phyloP scores from a whole-genome alignment of 2,329 filamentous ascomycete genomes.

The Cladophialophora psammophila region DNA sequence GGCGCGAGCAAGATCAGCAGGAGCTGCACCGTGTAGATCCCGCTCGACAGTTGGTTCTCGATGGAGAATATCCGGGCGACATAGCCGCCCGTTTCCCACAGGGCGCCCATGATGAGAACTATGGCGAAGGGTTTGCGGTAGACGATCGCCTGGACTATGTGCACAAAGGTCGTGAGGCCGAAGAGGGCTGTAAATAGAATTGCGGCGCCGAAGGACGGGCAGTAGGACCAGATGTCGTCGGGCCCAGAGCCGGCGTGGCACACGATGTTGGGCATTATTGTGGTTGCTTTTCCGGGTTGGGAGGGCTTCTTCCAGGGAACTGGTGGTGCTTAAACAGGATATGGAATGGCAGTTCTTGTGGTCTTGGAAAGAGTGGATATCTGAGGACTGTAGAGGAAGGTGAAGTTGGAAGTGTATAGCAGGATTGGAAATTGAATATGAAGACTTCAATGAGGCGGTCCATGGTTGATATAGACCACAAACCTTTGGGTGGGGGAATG shows the following conservation, averaged over 20 bases:
- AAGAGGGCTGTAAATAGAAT: constrained; percentile 49
- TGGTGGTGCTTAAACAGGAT: not conserved
- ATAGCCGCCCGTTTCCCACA: constrained; percentile 55
- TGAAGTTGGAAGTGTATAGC: not conserved
- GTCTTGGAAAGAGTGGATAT: not conserved
- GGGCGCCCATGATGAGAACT: constrained; percentile 55
- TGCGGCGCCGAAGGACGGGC: constrained; percentile 49
- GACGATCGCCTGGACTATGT: constrained; percentile 48
- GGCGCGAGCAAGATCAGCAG: constrained; percentile 56
- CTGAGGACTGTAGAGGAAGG: not conserved
- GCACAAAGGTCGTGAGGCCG: constrained; percentile 43
- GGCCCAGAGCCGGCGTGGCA: constrained; percentile 31
- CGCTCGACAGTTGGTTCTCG: constrained; percentile 25
- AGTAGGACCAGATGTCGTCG: constrained; percentile 44
- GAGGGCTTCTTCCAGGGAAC: not conserved
- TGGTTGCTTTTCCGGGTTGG: not conserved
- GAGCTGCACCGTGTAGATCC: constrained; percentile 44
- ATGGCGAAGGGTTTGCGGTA: constrained; percentile 52
- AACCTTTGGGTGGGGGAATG: not conserved
- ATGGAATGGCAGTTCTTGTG: not conserved
- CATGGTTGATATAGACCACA: constrained; percentile 4
- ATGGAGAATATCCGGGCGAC: constrained; percentile 43
- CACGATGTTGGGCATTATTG: constrained; percentile 17
- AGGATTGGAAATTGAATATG: not conserved
- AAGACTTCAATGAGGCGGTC: not conserved